Base-by-base conservation (phyloP, 139 green algal genomes). In the Volvox africanus region DNA sequence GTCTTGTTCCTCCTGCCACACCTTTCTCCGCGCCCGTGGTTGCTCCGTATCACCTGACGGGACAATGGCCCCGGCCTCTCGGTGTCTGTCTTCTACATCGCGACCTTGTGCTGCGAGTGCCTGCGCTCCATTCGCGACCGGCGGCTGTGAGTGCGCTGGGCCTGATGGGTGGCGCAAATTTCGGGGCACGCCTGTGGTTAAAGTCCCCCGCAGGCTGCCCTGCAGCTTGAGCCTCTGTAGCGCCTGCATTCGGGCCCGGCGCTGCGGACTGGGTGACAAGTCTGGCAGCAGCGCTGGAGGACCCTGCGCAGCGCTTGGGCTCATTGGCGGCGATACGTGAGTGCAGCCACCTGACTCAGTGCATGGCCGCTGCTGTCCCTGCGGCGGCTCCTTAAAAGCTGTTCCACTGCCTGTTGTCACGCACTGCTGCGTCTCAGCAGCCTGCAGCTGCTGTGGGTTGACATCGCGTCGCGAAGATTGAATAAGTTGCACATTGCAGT, bases 221-320 rank as follows among this genome's bases (percentile, higher is more conserved):
- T 89, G 84, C 68, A 81, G 68, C 69, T 81, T 81, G 12, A 89
- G 84, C 28, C 84, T 67, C 69, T 89, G 84, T 2, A 89, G 68
- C 0, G 84, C 84, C n/a, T 82, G 68, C 2, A 50, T 89, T 1
- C 84, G 84, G 1, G 30, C n/a, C 81, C 75, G 81, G 19, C 81
- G 81, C 81, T 87, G 61, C n/a, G 78, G 78, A 33, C 78, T 84
- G 78, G 78, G 78, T 18, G 78, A 65, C 36, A 68, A 1, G 35
- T 33, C 30, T 30, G 73, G 61, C 81, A 61, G 61, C 61, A 20
- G 71, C 71, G 71, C 26, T 30, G 20, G 71, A 14, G 71, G 71
- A 18, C 22, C 26, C 20, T 33, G 22, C 71, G 22, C 71, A 20
- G 18, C 35, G 71, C 21, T 79, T 33, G 71, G 71, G 2, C 71